These are phyloP conservation scores for Funneliformis mosseae DNA, from an alignment of 192 early-diverging fungal species.

Conservation along the genomic window DNA sequence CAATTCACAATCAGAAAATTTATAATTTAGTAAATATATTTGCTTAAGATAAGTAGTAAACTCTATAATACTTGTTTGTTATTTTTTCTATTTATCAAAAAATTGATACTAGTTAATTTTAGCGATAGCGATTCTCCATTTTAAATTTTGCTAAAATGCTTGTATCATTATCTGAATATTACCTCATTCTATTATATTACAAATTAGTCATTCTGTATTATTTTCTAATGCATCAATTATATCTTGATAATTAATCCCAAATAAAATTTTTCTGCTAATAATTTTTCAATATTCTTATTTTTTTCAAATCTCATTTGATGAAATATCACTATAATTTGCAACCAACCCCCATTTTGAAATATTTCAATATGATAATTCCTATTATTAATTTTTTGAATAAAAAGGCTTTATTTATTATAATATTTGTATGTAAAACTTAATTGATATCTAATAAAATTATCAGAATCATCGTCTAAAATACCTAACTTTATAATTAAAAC, in stretches of 20 bases:
- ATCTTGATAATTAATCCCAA: not conserved
- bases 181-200: not conserved
- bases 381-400: too few species aligned
- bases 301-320: not conserved
- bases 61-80: slow-evolving; percentile 2
- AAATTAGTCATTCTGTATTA: not conserved
- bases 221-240: not conserved
- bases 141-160: not conserved
- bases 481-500: too few species aligned
- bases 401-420: too few species aligned
- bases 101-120: not conserved
- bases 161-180: not conserved
- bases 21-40: not conserved
- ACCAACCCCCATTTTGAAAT: too few species aligned
- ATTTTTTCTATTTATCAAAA: not conserved
- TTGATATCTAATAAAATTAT: too few species aligned
- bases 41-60: not conserved
- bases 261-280: not conserved
- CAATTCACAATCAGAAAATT: not conserved
- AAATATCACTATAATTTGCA: too few species aligned
- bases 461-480: too few species aligned
- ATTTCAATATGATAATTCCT: too few species aligned
- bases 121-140: not conserved
- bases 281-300: not conserved
- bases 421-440: too few species aligned